Evolutionary conservation across 768 basidiomycete species (phyloP), one percentile per base, ranked within the genome.

Genomic region (Sarcodon sp.): DNA sequence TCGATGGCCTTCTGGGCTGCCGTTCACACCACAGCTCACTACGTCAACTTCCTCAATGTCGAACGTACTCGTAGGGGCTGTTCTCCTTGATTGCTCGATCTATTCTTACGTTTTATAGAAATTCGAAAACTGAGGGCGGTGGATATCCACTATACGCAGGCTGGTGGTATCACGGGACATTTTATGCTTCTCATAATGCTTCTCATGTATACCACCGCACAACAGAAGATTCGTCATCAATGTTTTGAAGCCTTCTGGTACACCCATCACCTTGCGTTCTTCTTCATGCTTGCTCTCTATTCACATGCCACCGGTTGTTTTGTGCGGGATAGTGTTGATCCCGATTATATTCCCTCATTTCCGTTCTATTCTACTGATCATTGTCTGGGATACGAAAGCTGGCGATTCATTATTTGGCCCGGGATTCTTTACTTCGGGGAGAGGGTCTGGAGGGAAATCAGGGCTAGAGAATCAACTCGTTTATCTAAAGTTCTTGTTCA

Each of bases 191-290:
- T 96, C 51, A 80, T 92, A 63, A 91, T 97, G 88, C 63, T 97
- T 54, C 61, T 91, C 57, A 90, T 94, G 76, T 94, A 93, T 63
- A 77, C 86, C 36, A 92, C 90, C 16, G 90, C 92, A 3, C 88
- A 92, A 64, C 73, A 78, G 59, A 90, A 86, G 65, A 81, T 97
- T 53, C 84, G 92, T 55, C 64, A 75, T 51, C 87, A 91, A 64
- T 87, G 81, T 69, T 96, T 93, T 65, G 92, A 97, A 64, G 88
- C 79, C 1, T 97, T 97, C 71, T 94, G 91, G 91, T 94, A 92
- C 64, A 92, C 91, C 33, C 92, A 94, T 54, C 92, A 93, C 55
- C 77, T 92, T 36, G 88, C 87, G 9, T 89, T 92, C 73, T 88
- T 92, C 69, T 92, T 93, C 69, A 87, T 93, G 80, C 69, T 93